Base-by-base conservation (phyloP, 2,329 filamentous ascomycete genomes). In the Cercospora sojina region DNA sequence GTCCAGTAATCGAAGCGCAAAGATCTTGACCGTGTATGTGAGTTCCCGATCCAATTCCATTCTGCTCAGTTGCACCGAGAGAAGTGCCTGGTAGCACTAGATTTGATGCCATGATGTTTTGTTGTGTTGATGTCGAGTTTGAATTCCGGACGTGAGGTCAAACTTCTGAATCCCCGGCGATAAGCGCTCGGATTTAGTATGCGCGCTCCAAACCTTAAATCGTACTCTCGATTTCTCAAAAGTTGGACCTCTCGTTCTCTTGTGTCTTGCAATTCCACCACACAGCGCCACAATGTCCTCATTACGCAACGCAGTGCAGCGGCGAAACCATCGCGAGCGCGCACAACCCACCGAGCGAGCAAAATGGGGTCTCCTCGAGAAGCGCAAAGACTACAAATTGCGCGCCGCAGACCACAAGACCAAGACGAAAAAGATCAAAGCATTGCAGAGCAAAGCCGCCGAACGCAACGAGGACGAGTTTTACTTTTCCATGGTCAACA, bases 361-460 rank as follows among this genome's bases (percentile, higher is more conserved):
- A 71, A 92, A 92, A 83, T 92, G 93, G 81, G 95, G 95, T 70
- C 86, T 98, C 23, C 88, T 98, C 68, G 95, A 98, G 80, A 98
- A 99, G 82, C 91, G 95, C 85, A 97, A 97, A 82, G 87, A 90
- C 79, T 90, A 90, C 80, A 84, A 85, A 67, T 85, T 89, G 65
- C 86, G 87, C 62, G 87, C 87, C 18, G 82, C 83, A 76, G 87
- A 89, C 79, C 87, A 88, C 81, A 87, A 87, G 72, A 75, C 79
- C 63, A 90, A 90, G 77, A 85, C 87, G 74, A 80, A 81, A 64
- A 86, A 87, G 69, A 79, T 90, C 63, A 83, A 84, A 74, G 81
- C 85, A 18, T 80, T 90, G 18, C 82, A 84, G 67, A 80, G 86
- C 70, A 89, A 89, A 74, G 87, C 85, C 6, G 79, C 80, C 57